Percentiles rank a stretch among this genome's conserved stretches.
phyloP scores from a whole-genome alignment of 1,284 basidiomycete genomes.

The Moesziomyces antarcticus region DNA sequence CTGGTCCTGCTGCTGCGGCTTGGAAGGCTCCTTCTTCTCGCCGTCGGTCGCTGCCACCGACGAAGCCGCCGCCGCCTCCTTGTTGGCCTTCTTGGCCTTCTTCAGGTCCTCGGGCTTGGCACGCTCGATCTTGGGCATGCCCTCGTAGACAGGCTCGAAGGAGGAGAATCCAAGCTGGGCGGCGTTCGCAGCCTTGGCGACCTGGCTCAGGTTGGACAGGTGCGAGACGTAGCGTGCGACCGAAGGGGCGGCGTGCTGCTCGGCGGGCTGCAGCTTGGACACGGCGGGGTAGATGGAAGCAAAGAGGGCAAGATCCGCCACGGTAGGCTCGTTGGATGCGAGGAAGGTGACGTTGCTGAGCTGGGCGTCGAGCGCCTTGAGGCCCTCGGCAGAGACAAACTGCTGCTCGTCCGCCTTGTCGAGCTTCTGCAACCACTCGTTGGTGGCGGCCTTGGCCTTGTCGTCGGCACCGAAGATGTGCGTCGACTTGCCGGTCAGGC shows the following conservation, averaged over 20 bases:
- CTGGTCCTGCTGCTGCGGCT: constrained; percentile 28
- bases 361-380: constrained; percentile 56
- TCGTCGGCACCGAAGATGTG: constrained; percentile 46
- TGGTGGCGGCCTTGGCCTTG: constrained; percentile 36
- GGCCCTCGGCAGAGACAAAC: constrained; percentile 48
- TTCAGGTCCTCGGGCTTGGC: constrained; percentile 50
- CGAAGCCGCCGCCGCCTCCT: constrained; percentile 41
- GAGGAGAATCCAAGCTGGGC: constrained; percentile 48
- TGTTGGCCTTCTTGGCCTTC: constrained; percentile 59
- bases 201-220: constrained; percentile 57
- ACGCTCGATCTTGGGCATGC: constrained; percentile 62
- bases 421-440: constrained; percentile 44
- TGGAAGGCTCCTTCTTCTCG: constrained; percentile 19
- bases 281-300: constrained; percentile 61
- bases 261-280: constrained; percentile 53
- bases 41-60: constrained; percentile 17
- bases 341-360: constrained; percentile 59
- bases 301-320: constrained; percentile 65
- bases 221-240: constrained; percentile 66
- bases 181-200: constrained; percentile 36
- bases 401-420: constrained; percentile 39
- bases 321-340: constrained; percentile 56
- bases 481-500: constrained; percentile 37
- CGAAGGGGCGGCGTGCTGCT: constrained; percentile 63
- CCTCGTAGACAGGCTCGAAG: constrained; percentile 63